These are phyloP conservation scores for Colletotrichum tofieldiae DNA, from an alignment of 2,329 filamentous ascomycete genomes.

Conservation along the genomic window DNA sequence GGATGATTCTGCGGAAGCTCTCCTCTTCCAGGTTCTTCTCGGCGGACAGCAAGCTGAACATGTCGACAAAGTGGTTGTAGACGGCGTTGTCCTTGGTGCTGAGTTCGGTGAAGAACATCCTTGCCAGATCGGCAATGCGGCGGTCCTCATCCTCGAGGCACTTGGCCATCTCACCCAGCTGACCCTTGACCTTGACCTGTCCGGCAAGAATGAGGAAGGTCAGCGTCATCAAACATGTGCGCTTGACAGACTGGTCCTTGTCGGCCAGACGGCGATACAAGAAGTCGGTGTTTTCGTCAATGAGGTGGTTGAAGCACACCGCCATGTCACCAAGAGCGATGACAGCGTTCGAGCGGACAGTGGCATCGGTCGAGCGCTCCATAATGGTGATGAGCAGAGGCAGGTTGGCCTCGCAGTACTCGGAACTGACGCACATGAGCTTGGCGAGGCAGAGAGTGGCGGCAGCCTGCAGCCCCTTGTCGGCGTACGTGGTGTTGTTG, in stretches of 20 bases:
- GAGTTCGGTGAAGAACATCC: slow-evolving; percentile 99
- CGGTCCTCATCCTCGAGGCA: slow-evolving; percentile 97
- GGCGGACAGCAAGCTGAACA: slow-evolving; percentile 93
- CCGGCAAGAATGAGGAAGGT: slow-evolving; percentile 97
- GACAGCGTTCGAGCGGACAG: slow-evolving; percentile 94
- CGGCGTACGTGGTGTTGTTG: slow-evolving; percentile 92
- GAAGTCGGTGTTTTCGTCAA: slow-evolving; percentile 99
- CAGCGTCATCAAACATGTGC: slow-evolving; percentile 97
- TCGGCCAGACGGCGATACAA: slow-evolving; percentile 95
- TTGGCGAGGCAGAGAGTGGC: slow-evolving; percentile 96
- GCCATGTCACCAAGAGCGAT: slow-evolving; percentile 99
- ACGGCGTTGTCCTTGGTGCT: slow-evolving; percentile 99
- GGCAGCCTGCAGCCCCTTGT: slow-evolving; percentile 91
- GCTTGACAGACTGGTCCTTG: slow-evolving; percentile 89
- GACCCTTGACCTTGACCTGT: slow-evolving; percentile 99
- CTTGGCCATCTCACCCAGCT: slow-evolving; percentile 99
- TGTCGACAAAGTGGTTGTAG: slow-evolving; percentile 99
- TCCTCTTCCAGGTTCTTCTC: slow-evolving; percentile 88
- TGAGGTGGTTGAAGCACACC: slow-evolving; percentile 98
- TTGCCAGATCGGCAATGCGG: slow-evolving; percentile 90
- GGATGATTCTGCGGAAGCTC: slow-evolving; percentile 87
- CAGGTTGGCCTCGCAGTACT: slow-evolving; percentile 95
- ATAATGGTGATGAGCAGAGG: slow-evolving; percentile 97
- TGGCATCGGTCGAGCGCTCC: slow-evolving; percentile 92
- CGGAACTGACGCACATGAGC: slow-evolving; percentile 97